phyloP scores from a whole-genome alignment of 176 grass and related monocot species.

The Eragrostis nindensis region DNA sequence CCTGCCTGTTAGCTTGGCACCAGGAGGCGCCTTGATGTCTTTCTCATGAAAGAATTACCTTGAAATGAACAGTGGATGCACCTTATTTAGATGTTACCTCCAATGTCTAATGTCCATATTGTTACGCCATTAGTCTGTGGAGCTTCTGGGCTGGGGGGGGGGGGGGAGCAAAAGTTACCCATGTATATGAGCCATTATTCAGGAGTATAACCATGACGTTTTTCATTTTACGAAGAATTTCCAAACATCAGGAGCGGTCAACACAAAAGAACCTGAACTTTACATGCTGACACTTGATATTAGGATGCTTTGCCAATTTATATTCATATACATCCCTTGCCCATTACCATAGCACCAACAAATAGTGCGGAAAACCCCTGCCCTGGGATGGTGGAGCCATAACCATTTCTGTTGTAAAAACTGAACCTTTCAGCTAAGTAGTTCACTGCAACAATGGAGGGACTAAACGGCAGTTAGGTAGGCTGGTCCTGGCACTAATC shows the following conservation, averaged over 20 bases:
- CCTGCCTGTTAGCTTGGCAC: background rate
- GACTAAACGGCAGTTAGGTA: background rate
- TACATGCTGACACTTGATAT: background rate
- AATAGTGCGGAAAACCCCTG: background rate
- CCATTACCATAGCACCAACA: background rate
- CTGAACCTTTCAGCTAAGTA: background rate
- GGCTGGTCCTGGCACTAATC: background rate
- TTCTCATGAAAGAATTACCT: background rate
- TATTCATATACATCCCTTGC: constrained; percentile 8
- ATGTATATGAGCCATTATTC: background rate
- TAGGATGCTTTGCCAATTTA: constrained; percentile 20
- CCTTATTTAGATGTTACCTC: background rate
- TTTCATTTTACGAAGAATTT: background rate
- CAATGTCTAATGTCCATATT: background rate
- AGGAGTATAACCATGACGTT: background rate
- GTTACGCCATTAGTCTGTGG: background rate
- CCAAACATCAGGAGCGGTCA: background rate
- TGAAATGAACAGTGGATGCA: background rate
- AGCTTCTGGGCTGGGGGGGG: constrained; percentile 17
- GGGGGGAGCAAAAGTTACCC: background rate
- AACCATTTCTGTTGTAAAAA: background rate
- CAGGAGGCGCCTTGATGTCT: background rate
- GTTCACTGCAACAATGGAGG: background rate
- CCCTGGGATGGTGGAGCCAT: constrained; percentile 7
- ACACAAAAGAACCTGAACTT: background rate